Conservation (phyloP, 2,329 filamentous ascomycete genomes). For the Periglandula ipomoeae region DNA sequence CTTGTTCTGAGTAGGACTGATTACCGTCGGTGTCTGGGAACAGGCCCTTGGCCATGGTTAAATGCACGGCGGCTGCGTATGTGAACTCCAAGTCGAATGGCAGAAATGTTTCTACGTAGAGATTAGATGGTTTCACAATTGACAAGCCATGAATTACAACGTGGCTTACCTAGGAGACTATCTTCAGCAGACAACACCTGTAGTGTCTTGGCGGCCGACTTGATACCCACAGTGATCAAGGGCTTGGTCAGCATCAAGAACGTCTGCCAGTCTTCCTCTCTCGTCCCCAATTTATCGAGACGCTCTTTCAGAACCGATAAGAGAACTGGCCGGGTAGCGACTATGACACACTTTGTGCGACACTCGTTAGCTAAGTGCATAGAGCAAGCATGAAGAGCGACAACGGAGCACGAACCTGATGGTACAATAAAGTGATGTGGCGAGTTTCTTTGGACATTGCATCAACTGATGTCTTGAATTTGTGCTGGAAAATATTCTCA, state of each 20-base stretch:
- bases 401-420: slow-evolving; percentile 21
- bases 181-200: slow-evolving; percentile 28
- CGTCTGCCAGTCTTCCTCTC: slow-evolving; percentile 20
- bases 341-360: slow-evolving; percentile 24
- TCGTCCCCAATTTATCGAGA: slow-evolving; percentile 18
- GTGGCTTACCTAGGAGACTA: slow-evolving; percentile 26
- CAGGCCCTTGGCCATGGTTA: slow-evolving; percentile 26
- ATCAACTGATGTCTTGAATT: slow-evolving; percentile 25
- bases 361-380: neutral
- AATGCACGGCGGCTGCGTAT: slow-evolving; percentile 24
- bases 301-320: slow-evolving; percentile 29
- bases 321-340: slow-evolving; percentile 28
- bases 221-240: slow-evolving; percentile 29
- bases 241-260: slow-evolving; percentile 25
- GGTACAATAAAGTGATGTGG: slow-evolving; percentile 28
- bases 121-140: neutral
- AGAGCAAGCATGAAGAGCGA: neutral
- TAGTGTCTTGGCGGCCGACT: slow-evolving; percentile 29
- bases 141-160: neutral
- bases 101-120: slow-evolving; percentile 23
- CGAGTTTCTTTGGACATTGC: slow-evolving; percentile 27
- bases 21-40: slow-evolving; percentile 22
- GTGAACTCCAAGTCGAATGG: slow-evolving; percentile 30
- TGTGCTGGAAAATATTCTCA: slow-evolving; percentile 23
- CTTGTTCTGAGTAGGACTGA: slow-evolving; percentile 14